Percentiles rank a stretch among this genome's conserved stretches.
Evolutionary conservation across 192 early-diverging fungal species (phyloP).

Genomic region (Gigaspora rosea): DNA sequence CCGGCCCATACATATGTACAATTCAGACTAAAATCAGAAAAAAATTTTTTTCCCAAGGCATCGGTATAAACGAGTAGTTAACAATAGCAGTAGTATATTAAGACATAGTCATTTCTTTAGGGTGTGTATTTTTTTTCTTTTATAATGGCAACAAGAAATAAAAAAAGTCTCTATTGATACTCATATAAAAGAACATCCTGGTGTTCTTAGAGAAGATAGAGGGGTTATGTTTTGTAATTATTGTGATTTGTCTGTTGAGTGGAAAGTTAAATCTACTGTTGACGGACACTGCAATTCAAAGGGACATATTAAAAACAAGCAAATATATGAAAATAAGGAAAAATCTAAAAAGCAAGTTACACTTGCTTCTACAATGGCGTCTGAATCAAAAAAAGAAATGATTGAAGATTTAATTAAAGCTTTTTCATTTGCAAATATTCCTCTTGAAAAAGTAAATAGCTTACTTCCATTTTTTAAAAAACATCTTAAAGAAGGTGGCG

Average conservation of each 20-base stretch:
- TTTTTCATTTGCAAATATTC: neutral
- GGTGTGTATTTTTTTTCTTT: neutral
- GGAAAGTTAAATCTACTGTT: neutral
- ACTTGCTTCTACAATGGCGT: neutral
- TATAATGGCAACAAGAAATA: neutral
- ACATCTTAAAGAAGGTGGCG: slow-evolving; percentile 7
- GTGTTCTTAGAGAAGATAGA: too few relatives aligned
- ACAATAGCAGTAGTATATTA: too few relatives aligned
- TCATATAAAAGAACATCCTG: neutral
- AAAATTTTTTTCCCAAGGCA: too few relatives aligned
- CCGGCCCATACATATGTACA: too few relatives aligned
- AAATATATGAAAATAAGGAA: slow-evolving; percentile 5
- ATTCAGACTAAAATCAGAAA: too few relatives aligned
- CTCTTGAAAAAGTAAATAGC: slow-evolving; percentile 8
- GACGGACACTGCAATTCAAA: neutral
- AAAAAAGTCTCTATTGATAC: neutral
- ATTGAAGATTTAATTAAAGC: slow-evolving; percentile 6
- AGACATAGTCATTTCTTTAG: too few relatives aligned
- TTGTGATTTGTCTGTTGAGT: slow-evolving; percentile 10
- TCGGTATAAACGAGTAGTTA: too few relatives aligned
- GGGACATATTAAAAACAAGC: neutral
- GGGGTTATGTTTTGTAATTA: neutral
- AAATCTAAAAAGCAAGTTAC: neutral
- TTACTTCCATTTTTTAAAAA: slow-evolving; percentile 18
- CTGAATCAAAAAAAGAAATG: slow-evolving; percentile 10